phyloP scores from a whole-genome alignment of 805 yeast genomes.

The Candida incommunis region DNA sequence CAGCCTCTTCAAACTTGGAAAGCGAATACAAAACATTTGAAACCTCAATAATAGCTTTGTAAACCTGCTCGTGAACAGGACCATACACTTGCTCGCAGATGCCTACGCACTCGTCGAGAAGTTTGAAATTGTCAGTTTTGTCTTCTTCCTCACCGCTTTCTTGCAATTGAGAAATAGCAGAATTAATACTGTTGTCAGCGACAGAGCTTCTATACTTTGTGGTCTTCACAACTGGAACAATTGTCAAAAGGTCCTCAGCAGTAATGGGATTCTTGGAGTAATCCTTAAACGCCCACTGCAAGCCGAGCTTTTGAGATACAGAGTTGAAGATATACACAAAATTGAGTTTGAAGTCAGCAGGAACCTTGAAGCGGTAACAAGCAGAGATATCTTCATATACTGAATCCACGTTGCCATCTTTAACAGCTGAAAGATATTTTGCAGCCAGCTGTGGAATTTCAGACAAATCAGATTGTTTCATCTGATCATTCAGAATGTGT shows the following conservation, averaged over 20 bases:
- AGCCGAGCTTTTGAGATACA: conserved; percentile 64
- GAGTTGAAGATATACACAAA: conserved; percentile 46
- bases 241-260: conserved; percentile 47
- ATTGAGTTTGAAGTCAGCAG: conserved; percentile 32
- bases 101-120: conserved; percentile 55
- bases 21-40: conserved; percentile 55
- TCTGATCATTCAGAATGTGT: conserved; percentile 45
- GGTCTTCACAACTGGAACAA: conserved; percentile 67
- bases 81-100: conserved; percentile 80
- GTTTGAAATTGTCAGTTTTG: conserved; percentile 40
- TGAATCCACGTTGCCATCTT: conserved; percentile 19
- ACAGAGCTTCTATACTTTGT: conserved; percentile 50
- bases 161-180: conserved; percentile 19
- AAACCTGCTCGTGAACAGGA: conserved; percentile 61
- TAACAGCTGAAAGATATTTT: conserved; percentile 29
- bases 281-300: conserved; percentile 56
- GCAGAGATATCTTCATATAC: conserved; percentile 38
- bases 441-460: conserved; percentile 62
- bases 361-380: conserved; percentile 52
- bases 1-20: conserved; percentile 43
- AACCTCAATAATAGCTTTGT: conserved; percentile 48
- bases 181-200: conserved; percentile 51
- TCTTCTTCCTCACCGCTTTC: conserved; percentile 7
- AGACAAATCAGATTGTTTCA: conserved; percentile 36
- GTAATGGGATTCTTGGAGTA: conserved; percentile 26